phyloP scores from a whole-genome alignment of 2,329 filamentous ascomycete species.

The Chaetothyriales sp. region DNA sequence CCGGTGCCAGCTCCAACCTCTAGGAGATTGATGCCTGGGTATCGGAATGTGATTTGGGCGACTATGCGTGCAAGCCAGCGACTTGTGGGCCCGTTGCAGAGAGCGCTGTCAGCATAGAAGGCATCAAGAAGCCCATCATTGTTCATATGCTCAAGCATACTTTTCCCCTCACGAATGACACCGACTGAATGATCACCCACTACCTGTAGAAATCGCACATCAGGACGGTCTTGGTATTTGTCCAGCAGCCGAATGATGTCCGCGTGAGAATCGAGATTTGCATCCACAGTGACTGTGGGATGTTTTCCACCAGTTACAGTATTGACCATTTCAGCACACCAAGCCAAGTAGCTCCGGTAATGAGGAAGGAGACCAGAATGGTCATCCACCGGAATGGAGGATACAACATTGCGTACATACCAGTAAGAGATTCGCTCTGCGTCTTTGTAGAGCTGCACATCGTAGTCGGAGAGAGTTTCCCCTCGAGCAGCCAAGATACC shows the following conservation, averaged over 20 bases:
- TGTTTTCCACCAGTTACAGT: background rate
- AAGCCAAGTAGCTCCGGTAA: background rate
- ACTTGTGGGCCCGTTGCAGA: constrained; percentile 7
- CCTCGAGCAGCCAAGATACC: background rate
- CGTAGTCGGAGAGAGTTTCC: background rate
- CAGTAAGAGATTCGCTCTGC: constrained; percentile 1
- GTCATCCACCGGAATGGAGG: background rate
- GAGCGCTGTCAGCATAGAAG: constrained; percentile 12
- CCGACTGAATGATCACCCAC: constrained; percentile 4
- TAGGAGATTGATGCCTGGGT: constrained; percentile 12
- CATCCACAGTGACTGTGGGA: background rate
- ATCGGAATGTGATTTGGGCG: constrained; percentile 7
- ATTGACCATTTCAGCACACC: background rate
- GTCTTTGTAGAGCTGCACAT: background rate
- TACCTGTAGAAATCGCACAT: constrained; percentile 3
- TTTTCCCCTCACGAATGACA: constrained; percentile 15
- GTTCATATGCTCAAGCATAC: constrained; percentile 1
- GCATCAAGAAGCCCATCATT: constrained; percentile 10
- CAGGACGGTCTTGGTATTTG: constrained; percentile 2
- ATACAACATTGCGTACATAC: constrained; percentile 1
- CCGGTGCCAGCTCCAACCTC: constrained; percentile 21
- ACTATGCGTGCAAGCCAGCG: background rate
- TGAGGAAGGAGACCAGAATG: background rate
- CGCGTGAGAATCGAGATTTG: background rate
- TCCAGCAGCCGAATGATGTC: background rate